phyloP scores from a whole-genome alignment of 2,329 filamentous ascomycete genomes.

The Cercospora janseana region DNA sequence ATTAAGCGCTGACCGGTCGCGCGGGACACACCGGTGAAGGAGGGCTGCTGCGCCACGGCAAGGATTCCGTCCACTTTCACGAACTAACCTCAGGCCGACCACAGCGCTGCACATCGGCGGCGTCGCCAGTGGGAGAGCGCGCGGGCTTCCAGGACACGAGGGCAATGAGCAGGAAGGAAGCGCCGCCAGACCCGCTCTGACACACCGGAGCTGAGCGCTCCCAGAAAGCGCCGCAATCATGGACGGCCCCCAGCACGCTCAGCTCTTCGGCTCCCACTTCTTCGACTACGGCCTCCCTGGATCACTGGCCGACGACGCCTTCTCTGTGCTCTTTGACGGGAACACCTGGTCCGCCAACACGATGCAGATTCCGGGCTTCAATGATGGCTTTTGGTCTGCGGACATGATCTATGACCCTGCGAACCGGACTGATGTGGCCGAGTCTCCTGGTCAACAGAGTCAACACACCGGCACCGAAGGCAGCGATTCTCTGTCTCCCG shows the following conservation, averaged over 20 bases:
- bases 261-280: conserved; percentile 2
- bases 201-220: conserved; percentile 7
- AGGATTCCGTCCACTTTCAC: conserved; percentile 5
- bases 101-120: not conserved
- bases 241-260: conserved; percentile 1
- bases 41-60: not conserved
- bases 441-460: conserved; percentile 22
- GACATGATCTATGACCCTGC: conserved; percentile 1
- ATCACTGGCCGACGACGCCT: not conserved
- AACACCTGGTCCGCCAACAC: conserved; percentile 3
- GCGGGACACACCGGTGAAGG: conserved; percentile 1
- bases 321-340: not conserved
- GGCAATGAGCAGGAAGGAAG: not conserved
- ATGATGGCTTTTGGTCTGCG: not conserved
- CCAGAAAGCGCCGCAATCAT: not conserved
- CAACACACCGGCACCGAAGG: conserved; percentile 12
- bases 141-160: not conserved
- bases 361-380: conserved; percentile 6
- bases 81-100: conserved; percentile 5
- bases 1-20: not conserved
- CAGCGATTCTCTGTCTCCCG: conserved; percentile 28
- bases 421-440: conserved; percentile 11
- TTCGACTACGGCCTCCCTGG: conserved; percentile 16
- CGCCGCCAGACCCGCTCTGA: conserved; percentile 5
- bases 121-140: not conserved